phyloP scores from a whole-genome alignment of 1,284 basidiomycete species.

The Marasmius oreades region DNA sequence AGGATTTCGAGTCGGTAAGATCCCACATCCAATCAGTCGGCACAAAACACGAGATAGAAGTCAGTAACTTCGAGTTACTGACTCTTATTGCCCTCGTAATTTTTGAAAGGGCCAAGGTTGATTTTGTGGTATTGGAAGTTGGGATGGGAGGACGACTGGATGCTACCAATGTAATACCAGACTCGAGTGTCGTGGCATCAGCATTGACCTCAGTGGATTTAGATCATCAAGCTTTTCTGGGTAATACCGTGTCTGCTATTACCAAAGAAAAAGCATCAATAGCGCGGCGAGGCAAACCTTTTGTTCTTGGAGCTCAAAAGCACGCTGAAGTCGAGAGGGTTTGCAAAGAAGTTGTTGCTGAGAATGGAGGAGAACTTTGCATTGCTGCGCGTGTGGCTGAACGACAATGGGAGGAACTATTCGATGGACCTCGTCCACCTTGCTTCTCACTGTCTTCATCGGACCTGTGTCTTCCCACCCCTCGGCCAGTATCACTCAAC shows the following conservation, averaged over 20 bases:
- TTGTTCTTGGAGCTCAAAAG: constrained; percentile 73
- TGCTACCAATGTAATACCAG: constrained; percentile 88
- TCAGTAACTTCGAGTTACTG: constrained; percentile 84
- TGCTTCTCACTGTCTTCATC: constrained; percentile 30
- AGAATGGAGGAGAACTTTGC: constrained; percentile 41
- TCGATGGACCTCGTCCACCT: constrained; percentile 31
- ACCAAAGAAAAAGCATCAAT: constrained; percentile 86
- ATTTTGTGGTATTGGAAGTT: constrained; percentile 88
- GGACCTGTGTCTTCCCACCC: constrained; percentile 35
- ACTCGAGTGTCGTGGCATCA: constrained; percentile 70
- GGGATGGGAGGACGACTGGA: constrained; percentile 93
- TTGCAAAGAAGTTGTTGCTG: constrained; percentile 33
- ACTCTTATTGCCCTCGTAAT: constrained; percentile 73
- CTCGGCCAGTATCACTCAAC: constrained; percentile 39
- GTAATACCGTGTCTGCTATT: constrained; percentile 73
- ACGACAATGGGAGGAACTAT: constrained; percentile 32
- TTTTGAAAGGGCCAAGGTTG: constrained; percentile 67
- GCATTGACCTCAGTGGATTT: constrained; percentile 85
- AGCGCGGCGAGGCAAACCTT: constrained; percentile 62
- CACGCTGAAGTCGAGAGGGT: constrained; percentile 46
- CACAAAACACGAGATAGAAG: constrained; percentile 38
- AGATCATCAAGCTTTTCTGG: constrained; percentile 92
- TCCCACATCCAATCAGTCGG: constrained; percentile 52
- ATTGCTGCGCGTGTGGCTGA: constrained; percentile 24
- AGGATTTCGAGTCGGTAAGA: constrained; percentile 50